Percentiles rank a stretch among this genome's conserved stretches.
Evolutionary conservation across 2,329 filamentous ascomycete genomes (phyloP).

Genomic region (Alternaria novae-zelandiae): DNA sequence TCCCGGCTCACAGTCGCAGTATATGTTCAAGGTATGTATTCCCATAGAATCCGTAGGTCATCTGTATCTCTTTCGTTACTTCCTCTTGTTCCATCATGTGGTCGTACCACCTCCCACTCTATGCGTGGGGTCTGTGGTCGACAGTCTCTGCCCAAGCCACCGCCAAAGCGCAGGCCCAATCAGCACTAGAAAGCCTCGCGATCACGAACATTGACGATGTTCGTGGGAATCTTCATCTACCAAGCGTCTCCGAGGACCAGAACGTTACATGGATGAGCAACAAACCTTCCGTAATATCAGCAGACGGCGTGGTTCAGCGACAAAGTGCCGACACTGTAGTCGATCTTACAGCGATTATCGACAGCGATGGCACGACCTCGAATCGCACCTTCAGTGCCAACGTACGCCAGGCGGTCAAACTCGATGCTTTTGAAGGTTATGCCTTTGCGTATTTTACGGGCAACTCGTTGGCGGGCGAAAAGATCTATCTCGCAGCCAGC

Average conservation of each 20-base stretch:
- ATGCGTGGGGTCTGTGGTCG: slow-evolving; percentile 10
- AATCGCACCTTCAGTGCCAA: slow-evolving; percentile 46
- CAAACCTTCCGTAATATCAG: slow-evolving; percentile 42
- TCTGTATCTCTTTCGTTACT: neutral
- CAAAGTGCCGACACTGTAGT: slow-evolving; percentile 37
- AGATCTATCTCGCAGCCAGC: slow-evolving; percentile 61
- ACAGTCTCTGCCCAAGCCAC: slow-evolving; percentile 4
- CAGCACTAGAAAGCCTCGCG: slow-evolving; percentile 19
- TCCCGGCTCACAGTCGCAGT: neutral
- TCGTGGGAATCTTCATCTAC: slow-evolving; percentile 50
- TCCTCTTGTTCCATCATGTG: slow-evolving; percentile 11
- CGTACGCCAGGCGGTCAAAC: slow-evolving; percentile 40
- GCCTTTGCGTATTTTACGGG: slow-evolving; percentile 62
- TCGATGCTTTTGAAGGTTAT: slow-evolving; percentile 54
- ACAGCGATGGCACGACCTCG: slow-evolving; percentile 15
- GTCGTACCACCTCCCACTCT: slow-evolving; percentile 4
- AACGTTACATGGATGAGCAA: slow-evolving; percentile 49
- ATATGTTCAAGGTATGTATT: neutral
- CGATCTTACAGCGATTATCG: slow-evolving; percentile 47
- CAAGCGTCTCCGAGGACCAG: slow-evolving; percentile 36
- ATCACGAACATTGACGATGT: slow-evolving; percentile 48
- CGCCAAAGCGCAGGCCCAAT: slow-evolving; percentile 2
- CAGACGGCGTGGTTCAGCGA: slow-evolving; percentile 48
- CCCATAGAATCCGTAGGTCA: neutral
- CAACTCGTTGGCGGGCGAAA: slow-evolving; percentile 55